A percentile compares a stretch with the other conserved stretches of the same genome.
These are phyloP conservation scores for Trichoderma simmonsii DNA, from an alignment of 2,329 filamentous ascomycete species.

Conservation along the genomic window DNA sequence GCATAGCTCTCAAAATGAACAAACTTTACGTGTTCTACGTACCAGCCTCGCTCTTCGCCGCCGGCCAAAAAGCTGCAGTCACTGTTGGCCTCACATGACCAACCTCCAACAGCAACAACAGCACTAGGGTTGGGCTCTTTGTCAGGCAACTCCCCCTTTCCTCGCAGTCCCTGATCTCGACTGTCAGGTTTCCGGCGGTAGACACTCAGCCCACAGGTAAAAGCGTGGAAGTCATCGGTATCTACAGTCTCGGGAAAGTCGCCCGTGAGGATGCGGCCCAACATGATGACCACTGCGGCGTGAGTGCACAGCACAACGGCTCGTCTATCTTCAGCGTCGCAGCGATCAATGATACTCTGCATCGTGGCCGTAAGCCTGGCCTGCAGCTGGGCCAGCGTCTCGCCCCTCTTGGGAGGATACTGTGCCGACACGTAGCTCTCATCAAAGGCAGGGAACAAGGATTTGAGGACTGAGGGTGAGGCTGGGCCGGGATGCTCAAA, in stretches of 20 bases:
- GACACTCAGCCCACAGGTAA: slow-evolving; percentile 75
- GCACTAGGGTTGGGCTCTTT: not conserved
- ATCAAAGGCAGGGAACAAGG: slow-evolving; percentile 65
- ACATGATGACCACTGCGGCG: slow-evolving; percentile 82
- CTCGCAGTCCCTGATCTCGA: not conserved
- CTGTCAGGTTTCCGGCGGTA: slow-evolving; percentile 42
- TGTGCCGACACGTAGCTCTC: slow-evolving; percentile 59
- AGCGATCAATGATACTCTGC: slow-evolving; percentile 65
- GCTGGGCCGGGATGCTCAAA: slow-evolving; percentile 85
- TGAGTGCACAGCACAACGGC: slow-evolving; percentile 82
- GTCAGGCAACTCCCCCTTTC: not conserved
- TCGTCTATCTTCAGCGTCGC: slow-evolving; percentile 67
- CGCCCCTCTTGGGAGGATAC: slow-evolving; percentile 67
- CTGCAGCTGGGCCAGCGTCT: slow-evolving; percentile 77
- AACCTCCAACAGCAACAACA: slow-evolving; percentile 61
- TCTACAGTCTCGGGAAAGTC: slow-evolving; percentile 67
- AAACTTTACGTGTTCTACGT: slow-evolving; percentile 30
- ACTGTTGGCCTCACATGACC: slow-evolving; percentile 76
- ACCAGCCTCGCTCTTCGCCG: slow-evolving; percentile 90
- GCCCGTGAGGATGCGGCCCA: slow-evolving; percentile 80
- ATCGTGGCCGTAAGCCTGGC: slow-evolving; percentile 71
- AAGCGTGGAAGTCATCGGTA: slow-evolving; percentile 79
- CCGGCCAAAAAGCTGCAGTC: slow-evolving; percentile 78
- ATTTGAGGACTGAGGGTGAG: slow-evolving; percentile 56
- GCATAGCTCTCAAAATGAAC: not conserved